These are phyloP conservation scores for Marvania coccoides DNA, from an alignment of 139 green algal species.

Conservation along the genomic window DNA sequence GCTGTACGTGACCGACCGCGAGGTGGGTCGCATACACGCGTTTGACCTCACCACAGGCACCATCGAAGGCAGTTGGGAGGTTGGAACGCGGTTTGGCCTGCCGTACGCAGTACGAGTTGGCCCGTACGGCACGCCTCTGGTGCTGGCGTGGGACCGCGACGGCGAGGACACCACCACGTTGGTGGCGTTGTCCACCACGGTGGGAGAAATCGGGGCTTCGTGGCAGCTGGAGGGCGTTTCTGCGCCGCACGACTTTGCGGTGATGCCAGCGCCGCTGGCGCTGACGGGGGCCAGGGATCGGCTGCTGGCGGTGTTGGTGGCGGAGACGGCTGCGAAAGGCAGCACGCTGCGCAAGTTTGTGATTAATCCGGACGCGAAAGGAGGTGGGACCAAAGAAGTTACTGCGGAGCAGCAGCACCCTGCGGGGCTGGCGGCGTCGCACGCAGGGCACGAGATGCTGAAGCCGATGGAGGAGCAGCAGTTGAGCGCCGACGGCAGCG, in stretches of 20 bases:
- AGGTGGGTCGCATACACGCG: conserved; percentile 32
- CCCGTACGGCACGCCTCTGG: conserved; percentile 58
- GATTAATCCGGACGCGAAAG: neutral
- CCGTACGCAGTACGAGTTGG: conserved; percentile 55
- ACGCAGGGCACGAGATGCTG: conserved; percentile 10
- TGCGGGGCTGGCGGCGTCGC: neutral
- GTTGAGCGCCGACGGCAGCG: too few species aligned
- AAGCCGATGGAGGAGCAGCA: conserved; percentile 13
- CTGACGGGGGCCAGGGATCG: conserved; percentile 46
- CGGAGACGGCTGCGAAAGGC: conserved; percentile 22
- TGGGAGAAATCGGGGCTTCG: neutral
- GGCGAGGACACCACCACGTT: neutral
- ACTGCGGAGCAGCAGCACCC: neutral
- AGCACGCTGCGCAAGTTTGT: conserved; percentile 44
- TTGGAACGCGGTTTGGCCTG: conserved; percentile 23
- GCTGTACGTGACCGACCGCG: conserved; percentile 57
- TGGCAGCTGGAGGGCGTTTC: conserved; percentile 39
- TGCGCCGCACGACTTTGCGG: conserved; percentile 54
- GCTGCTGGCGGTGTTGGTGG: conserved; percentile 52
- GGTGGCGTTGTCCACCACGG: neutral
- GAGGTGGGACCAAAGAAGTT: neutral
- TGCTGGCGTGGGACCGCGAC: conserved; percentile 46
- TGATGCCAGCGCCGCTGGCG: conserved; percentile 43
- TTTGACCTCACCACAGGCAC: conserved; percentile 68
- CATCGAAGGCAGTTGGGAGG: conserved; percentile 13